Evolutionary conservation across 225 moss, liverwort and hornwort species (phyloP).

Genomic region (Antitrichia curtipendula): DNA sequence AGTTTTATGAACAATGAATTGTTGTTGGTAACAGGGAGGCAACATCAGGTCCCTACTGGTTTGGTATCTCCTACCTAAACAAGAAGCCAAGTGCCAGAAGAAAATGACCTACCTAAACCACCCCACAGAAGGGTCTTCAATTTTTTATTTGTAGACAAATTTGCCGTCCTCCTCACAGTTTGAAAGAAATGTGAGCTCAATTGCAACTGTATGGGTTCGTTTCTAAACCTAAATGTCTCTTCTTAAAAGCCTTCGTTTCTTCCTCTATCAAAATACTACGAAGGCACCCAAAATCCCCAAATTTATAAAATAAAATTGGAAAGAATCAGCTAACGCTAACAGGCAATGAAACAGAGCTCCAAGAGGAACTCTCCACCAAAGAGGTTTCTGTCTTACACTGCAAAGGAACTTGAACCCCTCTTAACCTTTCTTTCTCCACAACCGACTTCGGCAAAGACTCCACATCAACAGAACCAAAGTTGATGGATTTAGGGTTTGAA

Average conservation of each 20-base stretch:
- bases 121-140: not conserved
- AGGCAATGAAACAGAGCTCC: constrained; percentile 11
- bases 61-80: not conserved
- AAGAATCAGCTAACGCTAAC: constrained; percentile 25
- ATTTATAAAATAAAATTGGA: not conserved
- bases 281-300: not conserved
- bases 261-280: not conserved
- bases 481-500: not conserved
- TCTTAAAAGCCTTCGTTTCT: not conserved
- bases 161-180: not conserved
- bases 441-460: not conserved
- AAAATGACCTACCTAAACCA: not conserved
- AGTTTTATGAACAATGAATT: not conserved
- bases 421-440: not conserved
- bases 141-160: not conserved
- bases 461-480: not conserved
- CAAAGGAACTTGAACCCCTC: not conserved
- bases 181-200: not conserved
- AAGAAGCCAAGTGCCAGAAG: not conserved
- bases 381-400: constrained; percentile 12
- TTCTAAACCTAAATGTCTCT: not conserved
- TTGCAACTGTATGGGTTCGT: not conserved
- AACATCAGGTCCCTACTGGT: not conserved
- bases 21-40: not conserved
- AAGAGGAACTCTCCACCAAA: not conserved